These are phyloP conservation scores for Echinochloa phyllopogon DNA, from an alignment of 176 grass and related monocot genomes.

Conservation along the genomic window DNA sequence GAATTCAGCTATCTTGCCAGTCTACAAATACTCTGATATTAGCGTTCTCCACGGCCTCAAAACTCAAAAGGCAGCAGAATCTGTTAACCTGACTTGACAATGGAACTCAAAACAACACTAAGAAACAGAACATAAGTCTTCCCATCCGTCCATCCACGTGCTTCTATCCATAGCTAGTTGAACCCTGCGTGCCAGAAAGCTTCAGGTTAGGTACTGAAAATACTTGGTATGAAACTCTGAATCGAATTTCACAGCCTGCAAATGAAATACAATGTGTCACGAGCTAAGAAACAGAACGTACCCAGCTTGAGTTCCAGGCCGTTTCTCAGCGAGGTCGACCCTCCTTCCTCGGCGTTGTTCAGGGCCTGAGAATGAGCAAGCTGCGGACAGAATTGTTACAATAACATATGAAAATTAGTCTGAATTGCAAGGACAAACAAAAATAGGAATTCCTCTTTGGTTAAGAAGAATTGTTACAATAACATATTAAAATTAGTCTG, in stretches of 20 bases:
- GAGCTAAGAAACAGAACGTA: background rate
- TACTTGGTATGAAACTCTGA: background rate
- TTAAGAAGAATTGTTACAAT: background rate
- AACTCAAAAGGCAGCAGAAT: background rate
- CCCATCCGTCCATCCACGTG: background rate
- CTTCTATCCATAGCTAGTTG: constrained; percentile 38
- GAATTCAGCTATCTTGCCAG: background rate
- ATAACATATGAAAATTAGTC: background rate
- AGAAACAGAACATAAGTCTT: background rate
- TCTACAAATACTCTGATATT: background rate
- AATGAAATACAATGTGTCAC: background rate
- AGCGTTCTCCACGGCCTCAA: background rate
- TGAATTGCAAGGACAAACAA: background rate
- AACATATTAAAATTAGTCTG: background rate
- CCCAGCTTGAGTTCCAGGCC: constrained; percentile 85
- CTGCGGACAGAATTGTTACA: constrained; percentile 37
- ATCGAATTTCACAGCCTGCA: background rate
- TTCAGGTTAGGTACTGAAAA: background rate
- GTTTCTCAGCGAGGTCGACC: constrained; percentile 50
- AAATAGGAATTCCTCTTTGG: background rate
- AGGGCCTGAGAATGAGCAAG: constrained; percentile 65
- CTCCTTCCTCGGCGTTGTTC: constrained; percentile 53
- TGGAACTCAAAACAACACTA: background rate
- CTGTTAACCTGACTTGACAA: background rate
- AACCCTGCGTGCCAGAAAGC: constrained; percentile 52